phyloP scores from a whole-genome alignment of 2,329 filamentous ascomycete species.

The Dothistroma septosporum region DNA sequence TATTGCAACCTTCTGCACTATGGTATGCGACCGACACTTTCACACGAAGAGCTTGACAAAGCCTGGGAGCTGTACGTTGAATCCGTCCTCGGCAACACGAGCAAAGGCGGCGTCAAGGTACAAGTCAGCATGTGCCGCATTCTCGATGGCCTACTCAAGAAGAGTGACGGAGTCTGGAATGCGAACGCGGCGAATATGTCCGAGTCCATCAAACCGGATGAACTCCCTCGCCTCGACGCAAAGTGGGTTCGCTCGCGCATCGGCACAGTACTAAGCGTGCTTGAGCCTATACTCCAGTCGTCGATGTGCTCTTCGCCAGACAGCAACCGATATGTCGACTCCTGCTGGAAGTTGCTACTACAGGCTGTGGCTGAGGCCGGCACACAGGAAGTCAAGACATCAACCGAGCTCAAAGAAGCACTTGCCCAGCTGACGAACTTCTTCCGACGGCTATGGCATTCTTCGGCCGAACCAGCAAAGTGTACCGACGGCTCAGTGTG shows the following conservation, averaged over 20 bases:
- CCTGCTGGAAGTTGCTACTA: constrained; percentile 49
- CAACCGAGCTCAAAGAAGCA: constrained; percentile 75
- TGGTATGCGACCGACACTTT: constrained; percentile 66
- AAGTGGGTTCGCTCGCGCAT: constrained; percentile 81
- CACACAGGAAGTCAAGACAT: constrained; percentile 84
- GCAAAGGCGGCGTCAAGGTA: constrained; percentile 49
- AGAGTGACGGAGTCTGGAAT: constrained; percentile 63
- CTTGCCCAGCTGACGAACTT: constrained; percentile 68
- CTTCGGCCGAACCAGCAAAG: background rate
- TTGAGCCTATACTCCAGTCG: constrained; percentile 52
- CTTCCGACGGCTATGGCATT: constrained; percentile 65
- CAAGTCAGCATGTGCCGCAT: constrained; percentile 62
- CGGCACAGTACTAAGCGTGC: constrained; percentile 58
- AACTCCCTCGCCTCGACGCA: constrained; percentile 77
- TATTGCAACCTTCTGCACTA: constrained; percentile 83
- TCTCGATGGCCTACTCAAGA: constrained; percentile 68
- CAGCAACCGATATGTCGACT: constrained; percentile 22
- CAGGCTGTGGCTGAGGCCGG: constrained; percentile 63
- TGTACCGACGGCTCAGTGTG: constrained; percentile 12
- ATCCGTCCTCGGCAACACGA: constrained; percentile 58
- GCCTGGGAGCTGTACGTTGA: constrained; percentile 76
- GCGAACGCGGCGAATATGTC: constrained; percentile 63
- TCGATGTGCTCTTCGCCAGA: constrained; percentile 42
- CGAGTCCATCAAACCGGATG: constrained; percentile 55
- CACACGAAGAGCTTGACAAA: constrained; percentile 62